A percentile compares a stretch with the other conserved stretches of the same genome.
Conservation (phyloP, 768 basidiomycete genomes). For the Russula sp. region DNA sequence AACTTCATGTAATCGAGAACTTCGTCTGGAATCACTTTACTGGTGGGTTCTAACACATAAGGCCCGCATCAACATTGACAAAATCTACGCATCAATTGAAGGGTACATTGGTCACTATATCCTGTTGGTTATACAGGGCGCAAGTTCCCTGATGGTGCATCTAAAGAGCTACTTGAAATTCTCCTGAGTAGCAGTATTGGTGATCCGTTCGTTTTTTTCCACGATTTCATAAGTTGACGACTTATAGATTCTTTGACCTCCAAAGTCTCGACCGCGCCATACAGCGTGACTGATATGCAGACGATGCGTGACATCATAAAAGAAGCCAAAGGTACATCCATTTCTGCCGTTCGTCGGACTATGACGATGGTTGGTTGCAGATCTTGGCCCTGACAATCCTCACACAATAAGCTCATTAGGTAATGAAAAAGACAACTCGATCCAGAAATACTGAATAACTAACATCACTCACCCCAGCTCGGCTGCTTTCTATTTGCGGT, state of each 20-base stretch:
- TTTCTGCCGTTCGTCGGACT: not conserved
- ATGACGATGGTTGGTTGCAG: not conserved
- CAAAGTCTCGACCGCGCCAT: slow-evolving; percentile 15
- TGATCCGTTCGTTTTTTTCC: not conserved
- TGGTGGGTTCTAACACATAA: not conserved
- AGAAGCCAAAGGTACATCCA: slow-evolving; percentile 1
- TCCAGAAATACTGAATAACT: slow-evolving; percentile 2
- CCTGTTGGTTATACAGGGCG: slow-evolving; percentile 7
- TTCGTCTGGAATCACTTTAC: slow-evolving; percentile 17
- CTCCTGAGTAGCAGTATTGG: slow-evolving; percentile 18
- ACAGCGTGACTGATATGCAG: slow-evolving; percentile 12
- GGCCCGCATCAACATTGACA: not conserved
- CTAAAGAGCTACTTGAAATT: slow-evolving; percentile 1
- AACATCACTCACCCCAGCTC: not conserved
- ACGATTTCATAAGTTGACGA: not conserved
- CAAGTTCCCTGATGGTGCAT: not conserved
- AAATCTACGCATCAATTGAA: not conserved
- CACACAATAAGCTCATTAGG: slow-evolving; percentile 16
- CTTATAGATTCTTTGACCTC: slow-evolving; percentile 17
- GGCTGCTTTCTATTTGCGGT: slow-evolving; percentile 16
- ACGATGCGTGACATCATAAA: slow-evolving; percentile 14
- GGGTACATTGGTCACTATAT: slow-evolving; percentile 25
- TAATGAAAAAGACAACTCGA: slow-evolving; percentile 5
- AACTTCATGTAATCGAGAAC: not conserved
- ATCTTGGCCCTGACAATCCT: not conserved